Conservation (phyloP, 768 basidiomycete genomes). For the Russula griseocarnosa region DNA sequence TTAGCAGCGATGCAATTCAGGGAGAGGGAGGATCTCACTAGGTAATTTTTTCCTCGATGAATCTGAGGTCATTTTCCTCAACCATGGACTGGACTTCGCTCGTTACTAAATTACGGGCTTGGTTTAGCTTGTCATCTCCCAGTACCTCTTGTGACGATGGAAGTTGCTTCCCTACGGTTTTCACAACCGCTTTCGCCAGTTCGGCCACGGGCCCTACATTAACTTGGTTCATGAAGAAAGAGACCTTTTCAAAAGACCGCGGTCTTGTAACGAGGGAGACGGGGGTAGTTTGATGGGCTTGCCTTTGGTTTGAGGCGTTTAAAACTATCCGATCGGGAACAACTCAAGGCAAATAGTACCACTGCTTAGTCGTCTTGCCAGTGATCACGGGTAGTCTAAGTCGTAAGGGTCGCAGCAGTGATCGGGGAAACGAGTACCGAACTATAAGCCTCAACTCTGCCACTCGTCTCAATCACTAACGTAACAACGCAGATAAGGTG, state of each 20-base stretch:
- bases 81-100: not conserved
- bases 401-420: too few species aligned
- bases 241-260: too few species aligned
- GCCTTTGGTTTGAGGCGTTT: not conserved
- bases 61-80: not conserved
- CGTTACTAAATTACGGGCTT: not conserved
- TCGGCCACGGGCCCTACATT: not conserved
- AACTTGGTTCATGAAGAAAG: slow-evolving; percentile 1
- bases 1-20: not conserved
- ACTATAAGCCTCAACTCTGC: too few species aligned
- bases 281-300: not conserved
- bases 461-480: not conserved
- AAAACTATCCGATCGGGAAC: not conserved
- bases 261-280: not conserved
- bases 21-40: not conserved
- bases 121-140: slow-evolving; percentile 1
- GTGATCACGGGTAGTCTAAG: too few species aligned
- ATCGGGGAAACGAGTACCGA: too few species aligned
- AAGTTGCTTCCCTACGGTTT: not conserved
- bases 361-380: too few species aligned
- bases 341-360: not conserved
- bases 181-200: not conserved
- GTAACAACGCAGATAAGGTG: not conserved
- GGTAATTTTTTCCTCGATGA: not conserved
- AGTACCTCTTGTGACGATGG: not conserved